These are phyloP conservation scores for Eucalyptus albens DNA, from an alignment of 345 rosid genomes.

Conservation along the genomic window DNA sequence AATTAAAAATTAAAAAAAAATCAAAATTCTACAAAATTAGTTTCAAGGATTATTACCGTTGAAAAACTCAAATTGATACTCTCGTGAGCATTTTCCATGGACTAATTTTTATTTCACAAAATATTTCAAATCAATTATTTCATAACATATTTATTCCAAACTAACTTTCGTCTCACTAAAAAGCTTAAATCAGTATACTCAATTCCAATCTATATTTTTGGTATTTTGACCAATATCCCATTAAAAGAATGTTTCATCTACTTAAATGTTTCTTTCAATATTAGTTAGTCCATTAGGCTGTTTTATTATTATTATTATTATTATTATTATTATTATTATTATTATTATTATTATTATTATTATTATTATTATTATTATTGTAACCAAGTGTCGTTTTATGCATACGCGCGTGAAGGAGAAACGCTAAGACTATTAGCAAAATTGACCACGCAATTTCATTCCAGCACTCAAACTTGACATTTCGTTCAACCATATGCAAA, in stretches of 20 bases:
- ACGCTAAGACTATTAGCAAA: not conserved
- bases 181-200: not conserved
- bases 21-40: too few species aligned
- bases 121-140: fast-evolving
- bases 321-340: too few species aligned
- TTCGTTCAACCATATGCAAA: not conserved
- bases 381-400: not conserved
- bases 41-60: not conserved
- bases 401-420: not conserved
- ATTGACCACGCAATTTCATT: not conserved
- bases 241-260: not conserved
- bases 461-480: not conserved
- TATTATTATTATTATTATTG: too few species aligned
- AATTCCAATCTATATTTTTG: fast-evolving
- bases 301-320: not conserved
- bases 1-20: fast-evolving
- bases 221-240: not conserved
- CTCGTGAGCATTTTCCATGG: fast-evolving
- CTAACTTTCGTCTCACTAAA: fast-evolving
- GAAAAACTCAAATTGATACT: not conserved
- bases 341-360: too few species aligned
- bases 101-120: not conserved
- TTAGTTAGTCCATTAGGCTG: not conserved
- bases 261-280: not conserved
- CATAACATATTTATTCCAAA: fast-evolving